A percentile compares a stretch with the other conserved stretches of the same genome.
Evolutionary conservation across 2,329 filamentous ascomycete species (phyloP).

Genomic region (Colletotrichum paranaense): DNA sequence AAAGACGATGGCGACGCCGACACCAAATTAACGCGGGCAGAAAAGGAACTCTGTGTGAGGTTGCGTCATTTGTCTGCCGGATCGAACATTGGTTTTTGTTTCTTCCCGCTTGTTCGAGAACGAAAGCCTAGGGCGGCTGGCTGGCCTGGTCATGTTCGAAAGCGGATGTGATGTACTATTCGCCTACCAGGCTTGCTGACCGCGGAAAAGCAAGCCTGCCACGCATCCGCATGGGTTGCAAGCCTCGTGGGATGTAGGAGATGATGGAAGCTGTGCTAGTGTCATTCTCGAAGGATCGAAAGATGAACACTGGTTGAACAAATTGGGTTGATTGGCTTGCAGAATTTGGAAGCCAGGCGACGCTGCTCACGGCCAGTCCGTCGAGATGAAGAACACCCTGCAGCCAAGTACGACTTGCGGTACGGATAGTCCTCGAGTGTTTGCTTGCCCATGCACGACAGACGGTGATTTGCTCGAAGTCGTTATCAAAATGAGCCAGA

Average conservation of each 20-base stretch:
- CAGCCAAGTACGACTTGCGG: not conserved
- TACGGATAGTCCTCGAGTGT: not conserved
- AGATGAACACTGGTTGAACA: not conserved
- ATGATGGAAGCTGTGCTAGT: not conserved
- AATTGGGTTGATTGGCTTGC: not conserved
- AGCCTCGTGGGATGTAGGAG: not conserved
- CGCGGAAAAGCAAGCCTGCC: not conserved
- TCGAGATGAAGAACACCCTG: not conserved
- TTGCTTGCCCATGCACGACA: not conserved
- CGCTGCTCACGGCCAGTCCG: not conserved
- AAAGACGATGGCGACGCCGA: slow-evolving; percentile 9
- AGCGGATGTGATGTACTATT: not conserved
- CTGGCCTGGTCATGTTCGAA: not conserved
- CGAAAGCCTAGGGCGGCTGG: not conserved
- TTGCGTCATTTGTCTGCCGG: slow-evolving; percentile 17
- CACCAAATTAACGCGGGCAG: not conserved
- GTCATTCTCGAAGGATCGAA: slow-evolving; percentile 24
- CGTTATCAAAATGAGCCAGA: slow-evolving; percentile 7
- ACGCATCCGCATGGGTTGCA: not conserved
- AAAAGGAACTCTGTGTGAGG: not conserved
- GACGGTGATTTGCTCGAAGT: slow-evolving; percentile 7
- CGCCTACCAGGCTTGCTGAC: not conserved
- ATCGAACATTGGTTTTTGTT: not conserved
- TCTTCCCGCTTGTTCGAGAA: slow-evolving; percentile 4
- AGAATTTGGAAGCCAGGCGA: not conserved